phyloP scores from a whole-genome alignment of 495 filamentous ascomycete genomes.

The Sabuloglossum arenarium region DNA sequence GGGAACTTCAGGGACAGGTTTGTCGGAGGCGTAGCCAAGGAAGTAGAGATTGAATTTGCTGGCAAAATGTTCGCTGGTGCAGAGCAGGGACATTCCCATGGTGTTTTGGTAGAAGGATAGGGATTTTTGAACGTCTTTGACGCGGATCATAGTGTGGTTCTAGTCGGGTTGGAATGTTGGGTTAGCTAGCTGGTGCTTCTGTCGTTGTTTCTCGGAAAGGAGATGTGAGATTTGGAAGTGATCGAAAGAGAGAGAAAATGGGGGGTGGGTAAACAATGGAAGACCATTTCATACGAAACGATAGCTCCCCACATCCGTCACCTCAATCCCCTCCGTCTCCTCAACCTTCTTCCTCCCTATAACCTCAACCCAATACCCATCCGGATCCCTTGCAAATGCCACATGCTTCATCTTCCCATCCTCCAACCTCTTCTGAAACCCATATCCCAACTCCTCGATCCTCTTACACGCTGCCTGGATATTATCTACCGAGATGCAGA shows the following conservation, averaged over 20 bases:
- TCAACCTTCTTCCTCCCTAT: constrained; percentile 29
- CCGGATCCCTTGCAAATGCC: constrained; percentile 83
- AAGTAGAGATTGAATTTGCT: constrained; percentile 82
- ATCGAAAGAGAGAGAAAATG: constrained; percentile 6
- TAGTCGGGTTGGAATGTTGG: constrained; percentile 6
- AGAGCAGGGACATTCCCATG: constrained; percentile 66
- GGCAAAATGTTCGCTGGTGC: constrained; percentile 45
- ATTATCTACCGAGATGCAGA: constrained; percentile 74
- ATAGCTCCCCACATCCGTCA: constrained; percentile 31
- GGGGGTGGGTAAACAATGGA: constrained; percentile 14
- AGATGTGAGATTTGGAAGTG: no score
- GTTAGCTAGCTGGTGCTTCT: background rate
- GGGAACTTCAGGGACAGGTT: constrained; percentile 24
- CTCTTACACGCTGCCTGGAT: constrained; percentile 74
- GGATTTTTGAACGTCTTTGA: constrained; percentile 71
- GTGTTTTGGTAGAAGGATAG: constrained; percentile 81
- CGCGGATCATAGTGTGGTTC: constrained; percentile 87
- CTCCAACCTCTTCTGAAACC: constrained; percentile 80
- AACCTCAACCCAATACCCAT: constrained; percentile 79
- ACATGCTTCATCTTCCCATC: constrained; percentile 80
- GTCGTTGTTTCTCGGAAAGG: no score
- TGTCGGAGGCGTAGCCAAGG: constrained; percentile 49
- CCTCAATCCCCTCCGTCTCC: constrained; percentile 29
- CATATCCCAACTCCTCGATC: constrained; percentile 73
- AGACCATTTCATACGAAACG: constrained; percentile 20